A percentile compares a stretch with the other conserved stretches of the same genome.
Conservation (phyloP, 1,284 basidiomycete species). For the Sporisorium exsertum region DNA sequence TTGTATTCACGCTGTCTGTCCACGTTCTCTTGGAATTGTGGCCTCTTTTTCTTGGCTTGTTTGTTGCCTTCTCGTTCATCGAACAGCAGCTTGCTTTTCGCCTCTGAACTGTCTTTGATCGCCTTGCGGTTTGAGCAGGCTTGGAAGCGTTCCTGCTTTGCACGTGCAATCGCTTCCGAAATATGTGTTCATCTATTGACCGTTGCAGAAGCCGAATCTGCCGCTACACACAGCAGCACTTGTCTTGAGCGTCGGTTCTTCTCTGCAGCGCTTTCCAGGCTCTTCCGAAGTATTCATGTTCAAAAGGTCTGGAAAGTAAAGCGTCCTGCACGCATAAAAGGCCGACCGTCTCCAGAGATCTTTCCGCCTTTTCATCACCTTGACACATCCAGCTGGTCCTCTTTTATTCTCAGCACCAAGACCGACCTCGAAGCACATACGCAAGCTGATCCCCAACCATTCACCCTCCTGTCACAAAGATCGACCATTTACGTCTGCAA, state of each 20-base stretch:
- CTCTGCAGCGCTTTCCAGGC: too few relatives aligned
- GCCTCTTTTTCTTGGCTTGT: not conserved
- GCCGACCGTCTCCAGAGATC: not conserved
- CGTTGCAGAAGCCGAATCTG: not conserved
- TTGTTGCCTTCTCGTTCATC: not conserved
- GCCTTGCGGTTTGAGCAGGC: not conserved
- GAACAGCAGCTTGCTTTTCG: not conserved
- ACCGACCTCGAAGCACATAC: not conserved
- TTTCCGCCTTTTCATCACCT: not conserved
- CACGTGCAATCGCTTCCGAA: not conserved
- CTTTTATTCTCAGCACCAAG: not conserved
- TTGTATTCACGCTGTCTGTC: constrained; percentile 2
- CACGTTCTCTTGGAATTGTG: not conserved
- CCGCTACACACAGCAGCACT: too few relatives aligned
- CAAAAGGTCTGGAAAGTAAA: too few relatives aligned
- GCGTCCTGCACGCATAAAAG: not conserved
- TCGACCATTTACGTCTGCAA: too few relatives aligned
- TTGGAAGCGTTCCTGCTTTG: not conserved
- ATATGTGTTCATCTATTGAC: not conserved
- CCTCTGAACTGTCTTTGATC: not conserved
- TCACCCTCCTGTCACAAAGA: not conserved
- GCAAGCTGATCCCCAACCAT: not conserved
- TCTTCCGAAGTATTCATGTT: too few relatives aligned
- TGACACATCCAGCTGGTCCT: not conserved
- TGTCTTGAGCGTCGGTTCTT: too few relatives aligned